Conservation (phyloP, 768 basidiomycete genomes). For the Aureoboletus auriporus region DNA sequence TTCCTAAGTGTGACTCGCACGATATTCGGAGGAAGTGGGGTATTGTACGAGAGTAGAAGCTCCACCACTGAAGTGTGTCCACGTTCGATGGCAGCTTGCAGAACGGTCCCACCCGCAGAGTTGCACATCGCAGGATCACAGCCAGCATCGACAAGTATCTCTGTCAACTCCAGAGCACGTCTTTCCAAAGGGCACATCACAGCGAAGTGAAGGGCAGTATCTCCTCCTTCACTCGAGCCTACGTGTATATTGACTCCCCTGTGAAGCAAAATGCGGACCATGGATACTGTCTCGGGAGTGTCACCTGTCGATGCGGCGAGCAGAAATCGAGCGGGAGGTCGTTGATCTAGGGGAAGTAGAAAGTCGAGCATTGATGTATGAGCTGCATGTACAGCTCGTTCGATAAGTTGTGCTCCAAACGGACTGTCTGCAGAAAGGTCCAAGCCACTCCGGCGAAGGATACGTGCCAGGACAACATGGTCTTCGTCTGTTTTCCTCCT, state of each 20-base stretch:
- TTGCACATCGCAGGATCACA: neutral
- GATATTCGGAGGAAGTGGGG: no score
- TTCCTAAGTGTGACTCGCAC: no score
- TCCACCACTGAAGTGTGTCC: neutral
- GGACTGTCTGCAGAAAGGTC: neutral
- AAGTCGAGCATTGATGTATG: no score
- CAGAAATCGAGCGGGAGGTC: no score
- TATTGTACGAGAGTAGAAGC: no score
- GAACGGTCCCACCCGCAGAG: neutral
- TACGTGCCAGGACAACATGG: neutral
- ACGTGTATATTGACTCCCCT: neutral
- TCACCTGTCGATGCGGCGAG: no score
- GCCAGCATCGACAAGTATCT: constrained; percentile 4
- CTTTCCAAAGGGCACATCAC: neutral
- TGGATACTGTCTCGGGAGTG: neutral
- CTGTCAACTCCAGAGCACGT: neutral
- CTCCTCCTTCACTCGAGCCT: neutral
- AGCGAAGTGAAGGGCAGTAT: neutral
- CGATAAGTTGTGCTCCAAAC: neutral
- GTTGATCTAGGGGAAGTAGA: no score
- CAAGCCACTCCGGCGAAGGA: neutral
- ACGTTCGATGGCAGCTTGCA: neutral
- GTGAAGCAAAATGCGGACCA: constrained; percentile 2
- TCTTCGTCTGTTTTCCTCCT: neutral
- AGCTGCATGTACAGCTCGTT: neutral